These are phyloP conservation scores for Aspergillus olivimuriae DNA, from an alignment of 495 filamentous ascomycete genomes.

Conservation along the genomic window DNA sequence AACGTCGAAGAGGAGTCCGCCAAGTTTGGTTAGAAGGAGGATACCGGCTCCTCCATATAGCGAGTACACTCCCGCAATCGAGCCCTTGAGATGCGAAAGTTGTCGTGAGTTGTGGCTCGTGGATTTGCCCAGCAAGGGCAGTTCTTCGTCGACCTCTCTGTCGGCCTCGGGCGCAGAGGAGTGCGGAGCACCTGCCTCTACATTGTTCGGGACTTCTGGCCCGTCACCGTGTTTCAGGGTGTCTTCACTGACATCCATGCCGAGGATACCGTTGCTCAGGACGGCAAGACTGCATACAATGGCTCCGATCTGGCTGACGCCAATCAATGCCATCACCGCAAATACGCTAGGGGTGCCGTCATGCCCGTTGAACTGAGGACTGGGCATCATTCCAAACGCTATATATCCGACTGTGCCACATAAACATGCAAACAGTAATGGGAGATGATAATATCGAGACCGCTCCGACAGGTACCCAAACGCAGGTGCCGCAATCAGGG, in stretches of 20 bases:
- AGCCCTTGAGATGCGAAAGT: constrained; percentile 67
- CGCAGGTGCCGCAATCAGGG: constrained; percentile 73
- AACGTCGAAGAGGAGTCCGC: constrained; percentile 77
- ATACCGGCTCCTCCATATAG: constrained; percentile 90
- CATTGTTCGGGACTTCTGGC: constrained; percentile 2
- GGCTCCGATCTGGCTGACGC: constrained; percentile 86
- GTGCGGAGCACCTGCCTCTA: not conserved
- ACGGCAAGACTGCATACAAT: constrained; percentile 91
- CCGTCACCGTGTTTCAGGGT: constrained; percentile 24
- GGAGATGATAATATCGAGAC: constrained; percentile 57
- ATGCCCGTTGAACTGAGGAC: constrained; percentile 55
- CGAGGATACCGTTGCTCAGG: constrained; percentile 69
- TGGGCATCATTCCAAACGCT: constrained; percentile 60
- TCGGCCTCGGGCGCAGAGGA: not conserved
- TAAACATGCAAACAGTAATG: constrained; percentile 63
- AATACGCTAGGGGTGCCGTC: constrained; percentile 63
- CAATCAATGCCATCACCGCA: constrained; percentile 69
- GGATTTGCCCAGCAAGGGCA: constrained; percentile 23
- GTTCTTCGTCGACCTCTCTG: constrained; percentile 23
- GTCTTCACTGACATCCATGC: constrained; percentile 33
- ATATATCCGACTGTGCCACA: constrained; percentile 72
- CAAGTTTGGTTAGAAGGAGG: constrained; percentile 81
- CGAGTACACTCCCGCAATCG: constrained; percentile 89
- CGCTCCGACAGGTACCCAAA: constrained; percentile 76
- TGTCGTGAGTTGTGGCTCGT: constrained; percentile 21